Conservation (phyloP, 176 grass and related monocot genomes). For the Microstegium vimineum region DNA sequence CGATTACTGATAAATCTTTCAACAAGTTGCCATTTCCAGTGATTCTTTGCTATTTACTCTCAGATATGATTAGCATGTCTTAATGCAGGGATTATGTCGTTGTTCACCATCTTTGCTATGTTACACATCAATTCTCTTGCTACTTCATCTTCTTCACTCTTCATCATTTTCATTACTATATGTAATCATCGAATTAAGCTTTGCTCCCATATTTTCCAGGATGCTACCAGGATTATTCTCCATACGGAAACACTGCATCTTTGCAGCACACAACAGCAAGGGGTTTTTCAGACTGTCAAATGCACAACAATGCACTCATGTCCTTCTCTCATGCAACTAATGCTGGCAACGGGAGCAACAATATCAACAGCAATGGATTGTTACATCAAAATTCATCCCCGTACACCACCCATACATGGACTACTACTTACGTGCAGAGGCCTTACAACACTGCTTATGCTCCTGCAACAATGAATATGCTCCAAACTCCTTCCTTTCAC, state of each 20-base stretch:
- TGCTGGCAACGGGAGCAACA: background rate
- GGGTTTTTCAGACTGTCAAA: slow-evolving; percentile 23
- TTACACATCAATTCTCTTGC: background rate
- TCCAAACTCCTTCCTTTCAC: slow-evolving; percentile 16
- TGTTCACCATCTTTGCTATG: background rate
- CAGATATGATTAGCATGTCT: background rate
- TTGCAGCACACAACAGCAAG: background rate
- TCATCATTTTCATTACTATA: background rate
- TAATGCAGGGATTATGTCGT: background rate
- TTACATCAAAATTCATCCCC: slow-evolving; percentile 30
- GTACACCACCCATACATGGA: slow-evolving; percentile 10
- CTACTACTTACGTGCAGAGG: slow-evolving; percentile 5
- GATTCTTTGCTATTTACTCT: background rate
- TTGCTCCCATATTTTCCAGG: slow-evolving; percentile 17
- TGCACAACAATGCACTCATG: slow-evolving; percentile 7
- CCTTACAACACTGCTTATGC: background rate
- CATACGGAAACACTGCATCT: background rate
- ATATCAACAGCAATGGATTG: slow-evolving; percentile 20
- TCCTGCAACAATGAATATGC: background rate
- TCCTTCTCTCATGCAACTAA: background rate
- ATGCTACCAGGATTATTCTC: slow-evolving; percentile 19
- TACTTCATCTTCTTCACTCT: background rate
- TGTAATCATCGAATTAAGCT: background rate
- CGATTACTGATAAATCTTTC: background rate
- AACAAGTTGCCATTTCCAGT: background rate